Base-by-base conservation (phyloP, 371 early-diverging fungal species). In the Fennellomyces sp. region DNA sequence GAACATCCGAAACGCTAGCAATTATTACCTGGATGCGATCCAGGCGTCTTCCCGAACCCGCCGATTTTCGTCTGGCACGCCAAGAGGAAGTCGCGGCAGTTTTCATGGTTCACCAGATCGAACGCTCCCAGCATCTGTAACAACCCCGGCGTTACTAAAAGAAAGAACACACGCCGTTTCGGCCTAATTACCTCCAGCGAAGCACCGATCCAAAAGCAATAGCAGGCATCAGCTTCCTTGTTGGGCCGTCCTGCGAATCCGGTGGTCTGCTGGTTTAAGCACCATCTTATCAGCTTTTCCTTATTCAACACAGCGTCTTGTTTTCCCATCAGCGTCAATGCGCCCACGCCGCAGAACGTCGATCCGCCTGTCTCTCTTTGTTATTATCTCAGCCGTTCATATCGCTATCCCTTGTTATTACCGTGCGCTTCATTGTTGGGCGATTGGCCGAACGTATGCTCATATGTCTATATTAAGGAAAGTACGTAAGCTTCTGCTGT, bases 121-220 rank as follows among this genome's bases (percentile, higher is more conserved):
- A 85, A 85, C 23, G 60, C 59, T n/a, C 63, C 63, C 5, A 70
- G 52, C 71, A 73, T 76, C 52, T 59, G n/a, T 15, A n/a, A 54
- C 3, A 7, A 47, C 13, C 15, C 2, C 17, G 2, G 29, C 27
- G 23, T 48, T 51, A 23, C 11, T 4, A n/a, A n/a, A n/a, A 38
- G 26, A 17, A 39, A 6, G 15, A 42, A 23, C 5, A 17, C 2
- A 27, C 10, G 1, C 0, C 45, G 28, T 38, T 35, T 5, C 38
- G 35, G 13, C 17, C 17, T 17, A 47, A 28, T 31, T 75, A 90
- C 87, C 69, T 85, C 72, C 26, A 97, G 64, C 8, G 89, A 64
- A 0, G 90, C 96, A 12, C 99, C 99, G 23, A 99, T 84, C 99
- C 99, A 99, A 73, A 96, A 99, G 8, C 97, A 90, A 73, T 99